Conservation (phyloP, 805 yeast genomes). For the Schizosaccharomyces cryophilus region DNA sequence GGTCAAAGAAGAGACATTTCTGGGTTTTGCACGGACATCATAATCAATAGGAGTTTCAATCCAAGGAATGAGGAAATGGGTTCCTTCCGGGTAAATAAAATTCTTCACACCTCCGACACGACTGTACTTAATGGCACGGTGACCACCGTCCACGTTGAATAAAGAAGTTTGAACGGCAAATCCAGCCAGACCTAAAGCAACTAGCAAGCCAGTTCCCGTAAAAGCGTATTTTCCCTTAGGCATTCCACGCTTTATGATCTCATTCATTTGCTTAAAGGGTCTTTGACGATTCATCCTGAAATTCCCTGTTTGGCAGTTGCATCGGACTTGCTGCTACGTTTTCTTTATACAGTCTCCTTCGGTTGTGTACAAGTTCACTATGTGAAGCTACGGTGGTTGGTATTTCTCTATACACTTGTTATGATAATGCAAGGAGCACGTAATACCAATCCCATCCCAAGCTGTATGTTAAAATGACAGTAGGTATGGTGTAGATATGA, state of each 20-base stretch:
- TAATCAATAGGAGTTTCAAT: constrained; percentile 75
- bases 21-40: constrained; percentile 91
- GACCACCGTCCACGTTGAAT: constrained; percentile 94
- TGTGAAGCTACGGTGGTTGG: no score
- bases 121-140: constrained; percentile 82
- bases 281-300: neutral
- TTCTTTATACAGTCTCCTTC: constrained; percentile 20
- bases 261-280: neutral
- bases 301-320: neutral
- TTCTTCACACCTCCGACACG: constrained; percentile 68
- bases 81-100: constrained; percentile 71
- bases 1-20: constrained; percentile 83
- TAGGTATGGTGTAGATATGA: no score
- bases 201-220: constrained; percentile 10
- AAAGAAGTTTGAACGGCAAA: constrained; percentile 29
- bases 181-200: constrained; percentile 34
- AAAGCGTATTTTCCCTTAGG: neutral
- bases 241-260: neutral
- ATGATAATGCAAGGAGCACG: no score
- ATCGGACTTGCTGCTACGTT: neutral
- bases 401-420: no score
- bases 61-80: constrained; percentile 87
- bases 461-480: no score
- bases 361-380: no score
- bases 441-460: no score